Evolutionary conservation across 805 yeast species (phyloP), one percentile per base, ranked within the genome.

Genomic region (Monosporozyma siamensis): DNA sequence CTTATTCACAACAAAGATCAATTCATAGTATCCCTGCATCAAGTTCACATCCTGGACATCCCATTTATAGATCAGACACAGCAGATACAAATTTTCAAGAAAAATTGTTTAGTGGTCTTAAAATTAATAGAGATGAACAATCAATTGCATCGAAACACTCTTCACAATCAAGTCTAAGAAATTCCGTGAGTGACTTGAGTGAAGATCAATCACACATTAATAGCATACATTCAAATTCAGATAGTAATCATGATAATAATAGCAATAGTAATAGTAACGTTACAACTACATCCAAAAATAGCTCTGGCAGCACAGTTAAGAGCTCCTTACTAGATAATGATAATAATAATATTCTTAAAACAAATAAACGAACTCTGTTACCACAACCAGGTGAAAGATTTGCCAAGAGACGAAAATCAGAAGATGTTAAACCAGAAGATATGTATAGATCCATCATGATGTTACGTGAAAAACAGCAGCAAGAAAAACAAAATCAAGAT

Each of bases 361-460:
- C 30, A 21, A 37, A 15, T 18, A 24, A 37, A 25, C 11, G 23
- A 14, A 23, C 15, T 15, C 18, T 14, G 17, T 32, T 32, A 20
- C 35, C n/a, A 32, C n/a, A 15, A 32, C 35, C 35, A 11, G 35
- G 55, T 3, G 68, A 68, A 45, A 56, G 56, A 51, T 47, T 66
- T 42, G 58, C 48, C 1, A 52, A 54, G 9, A 59, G 55, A 52
- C 62, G 54, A 59, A 64, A 48, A 51, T 58, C 67, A 10, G 41
- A 63, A n/a, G 75, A 78, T 18, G 66, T 84, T 10, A 80, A 82
- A 26, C 95, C 96, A 1, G 75, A 82, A 39, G 96, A 89, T 55
- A 80, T 88, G 78, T 81, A 71, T 58, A 71, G 81, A 67, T 87
- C 95, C 3, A 82, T 88, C 51, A 79, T 87, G 34, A 78, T 88